A percentile compares a stretch with the other conserved stretches of the same genome.
These are phyloP conservation scores for Agroathelia rolfsii DNA, from an alignment of 1,284 basidiomycete genomes.

Conservation along the genomic window DNA sequence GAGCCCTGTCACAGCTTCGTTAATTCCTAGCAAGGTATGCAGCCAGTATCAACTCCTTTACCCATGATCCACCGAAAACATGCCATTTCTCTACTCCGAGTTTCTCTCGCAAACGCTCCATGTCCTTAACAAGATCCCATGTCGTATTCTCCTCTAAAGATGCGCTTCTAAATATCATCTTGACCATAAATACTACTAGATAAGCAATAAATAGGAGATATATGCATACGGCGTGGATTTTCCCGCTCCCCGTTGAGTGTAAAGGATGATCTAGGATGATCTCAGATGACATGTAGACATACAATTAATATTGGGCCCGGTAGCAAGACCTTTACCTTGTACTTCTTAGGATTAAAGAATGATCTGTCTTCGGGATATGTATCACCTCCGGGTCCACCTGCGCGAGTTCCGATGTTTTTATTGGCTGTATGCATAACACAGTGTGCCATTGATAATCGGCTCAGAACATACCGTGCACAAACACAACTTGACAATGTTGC, in stretches of 20 bases:
- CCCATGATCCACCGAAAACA: constrained; percentile 90
- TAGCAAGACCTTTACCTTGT: constrained; percentile 57
- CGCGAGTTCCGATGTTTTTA: constrained; percentile 1
- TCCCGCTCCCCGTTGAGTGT: constrained; percentile 85
- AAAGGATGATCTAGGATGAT: constrained; percentile 60
- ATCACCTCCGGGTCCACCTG: constrained; percentile 75
- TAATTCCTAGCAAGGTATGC: too few relatives aligned
- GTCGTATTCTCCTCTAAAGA: constrained; percentile 85
- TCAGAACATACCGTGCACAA: constrained; percentile 77
- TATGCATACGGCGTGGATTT: constrained; percentile 73
- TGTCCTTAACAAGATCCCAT: constrained; percentile 91
- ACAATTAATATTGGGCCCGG: too few relatives aligned
- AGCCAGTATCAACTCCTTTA: too few relatives aligned
- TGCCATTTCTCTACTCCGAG: constrained; percentile 80
- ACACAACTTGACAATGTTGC: constrained; percentile 51
- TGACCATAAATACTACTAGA: not conserved
- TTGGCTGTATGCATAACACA: too few relatives aligned
- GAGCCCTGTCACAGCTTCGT: constrained; percentile 63
- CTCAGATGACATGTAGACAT: too few relatives aligned
- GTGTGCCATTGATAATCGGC: constrained; percentile 3
- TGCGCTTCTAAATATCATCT: constrained; percentile 51
- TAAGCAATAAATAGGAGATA: constrained; percentile 2
- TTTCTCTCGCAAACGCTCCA: constrained; percentile 72
- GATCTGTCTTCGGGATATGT: constrained; percentile 53
- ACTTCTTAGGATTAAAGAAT: constrained; percentile 78